phyloP scores from a whole-genome alignment of 1,284 basidiomycete genomes.

The Vanrija sp. region DNA sequence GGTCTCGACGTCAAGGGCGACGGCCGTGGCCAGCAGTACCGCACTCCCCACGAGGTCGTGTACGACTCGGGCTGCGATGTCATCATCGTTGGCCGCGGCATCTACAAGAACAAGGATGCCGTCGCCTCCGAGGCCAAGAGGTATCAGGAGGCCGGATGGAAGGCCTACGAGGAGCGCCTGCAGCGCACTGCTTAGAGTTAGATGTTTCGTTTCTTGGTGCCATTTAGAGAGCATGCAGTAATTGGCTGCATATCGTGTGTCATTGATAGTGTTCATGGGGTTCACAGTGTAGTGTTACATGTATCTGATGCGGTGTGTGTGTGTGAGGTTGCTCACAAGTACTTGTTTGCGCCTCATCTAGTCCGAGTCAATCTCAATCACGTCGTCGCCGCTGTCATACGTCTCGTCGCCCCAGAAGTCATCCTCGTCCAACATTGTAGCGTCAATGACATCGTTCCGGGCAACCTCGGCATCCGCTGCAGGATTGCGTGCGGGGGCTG shows the following conservation, averaged over 20 bases:
- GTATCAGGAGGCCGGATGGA: constrained; percentile 86
- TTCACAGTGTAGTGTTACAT: constrained; percentile 7
- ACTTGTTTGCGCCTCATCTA: constrained; percentile 7
- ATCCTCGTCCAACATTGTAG: constrained; percentile 45
- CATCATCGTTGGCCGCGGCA: constrained; percentile 95
- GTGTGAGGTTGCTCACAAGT: too few species aligned
- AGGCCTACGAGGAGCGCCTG: constrained; percentile 67
- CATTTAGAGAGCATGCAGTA: constrained; percentile 10
- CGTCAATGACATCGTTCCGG: constrained; percentile 35
- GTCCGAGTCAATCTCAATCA: constrained; percentile 48
- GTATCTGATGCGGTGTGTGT: background rate
- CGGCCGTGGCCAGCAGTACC: constrained; percentile 91
- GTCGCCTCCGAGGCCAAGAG: constrained; percentile 70
- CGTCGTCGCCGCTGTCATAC: constrained; percentile 34
- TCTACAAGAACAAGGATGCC: constrained; percentile 68
- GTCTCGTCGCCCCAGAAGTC: constrained; percentile 36
- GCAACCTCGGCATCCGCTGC: constrained; percentile 18
- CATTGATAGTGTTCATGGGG: too few species aligned
- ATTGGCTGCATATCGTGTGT: background rate
- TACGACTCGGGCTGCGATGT: constrained; percentile 86
- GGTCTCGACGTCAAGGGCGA: constrained; percentile 80
- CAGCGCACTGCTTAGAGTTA: background rate
- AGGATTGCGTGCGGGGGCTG: constrained; percentile 1
- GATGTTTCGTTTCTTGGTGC: background rate
- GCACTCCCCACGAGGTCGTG: constrained; percentile 84